Base-by-base conservation (phyloP, 176 grass and related monocot genomes). In the Eleusine indica region DNA sequence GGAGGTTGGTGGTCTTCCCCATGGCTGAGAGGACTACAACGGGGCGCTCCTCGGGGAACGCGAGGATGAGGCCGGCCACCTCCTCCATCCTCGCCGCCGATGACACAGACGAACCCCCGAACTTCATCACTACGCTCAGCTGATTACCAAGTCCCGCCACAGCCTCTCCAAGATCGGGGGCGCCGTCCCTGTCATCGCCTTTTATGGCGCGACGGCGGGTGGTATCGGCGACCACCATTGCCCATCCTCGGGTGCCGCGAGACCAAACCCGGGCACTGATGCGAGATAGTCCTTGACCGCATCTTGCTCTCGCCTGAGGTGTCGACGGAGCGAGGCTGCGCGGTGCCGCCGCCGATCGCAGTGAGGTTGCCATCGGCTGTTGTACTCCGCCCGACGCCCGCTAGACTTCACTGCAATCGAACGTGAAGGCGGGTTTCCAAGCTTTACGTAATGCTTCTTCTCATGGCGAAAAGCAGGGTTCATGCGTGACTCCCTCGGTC, bases 71-170 rank as follows among this genome's bases (percentile, higher is more conserved):
- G 48, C 32, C 80, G 19, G 89, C 93, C 75, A 96, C 89, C 88
- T 96, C 89, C 63, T 57, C 82, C 93, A 99, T 96, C 83, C 91
- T 91, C 47, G 88, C 89, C 8, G 88, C 75, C 21, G 91, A 90
- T 52, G 93, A 83, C 66, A 94, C 62, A 9, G 96, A 99, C 17
- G 96, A 99, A 7, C 96, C 96, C 3, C 93, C 93, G n/a, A 96
- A 99, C 87, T 99, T 99, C 96, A 99, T 96, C 22, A 96, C 93
- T 68, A 96, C 84, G 57, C 89, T 99, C 70, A 96, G 89, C 66
- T 89, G 82, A 29, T 90, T 79, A 46, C 43, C 80, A 0, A 65
- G 53, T 74, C 58, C 88, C 13, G 0, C 48, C 15, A 16, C 40
- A 4, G 15, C 3, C 13, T 58, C 67, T 40, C 58, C 68, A 5